A percentile compares a stretch with the other conserved stretches of the same genome.
These are phyloP conservation scores for Pseudotulostoma volvatum DNA, from an alignment of 495 filamentous ascomycete genomes.

Conservation along the genomic window DNA sequence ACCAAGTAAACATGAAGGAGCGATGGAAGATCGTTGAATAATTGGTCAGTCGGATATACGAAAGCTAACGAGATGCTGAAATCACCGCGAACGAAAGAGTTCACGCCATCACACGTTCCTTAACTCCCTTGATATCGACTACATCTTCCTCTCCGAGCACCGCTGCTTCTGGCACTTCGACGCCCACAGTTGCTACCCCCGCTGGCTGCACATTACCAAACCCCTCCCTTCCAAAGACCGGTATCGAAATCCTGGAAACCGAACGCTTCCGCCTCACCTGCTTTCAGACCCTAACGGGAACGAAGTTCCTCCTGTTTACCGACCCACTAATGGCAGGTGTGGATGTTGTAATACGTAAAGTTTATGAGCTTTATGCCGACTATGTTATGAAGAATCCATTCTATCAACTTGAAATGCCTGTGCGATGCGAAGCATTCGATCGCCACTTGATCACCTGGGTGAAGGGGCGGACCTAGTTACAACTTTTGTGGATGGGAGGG, in stretches of 20 bases:
- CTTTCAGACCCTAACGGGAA: conserved; percentile 86
- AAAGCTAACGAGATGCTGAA: too few relatives aligned
- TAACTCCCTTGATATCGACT: conserved; percentile 41
- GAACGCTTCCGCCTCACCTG: conserved; percentile 86
- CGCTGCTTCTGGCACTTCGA: conserved; percentile 12
- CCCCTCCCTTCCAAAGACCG: conserved; percentile 36
- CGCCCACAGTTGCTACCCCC: conserved; percentile 14
- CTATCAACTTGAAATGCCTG: conserved; percentile 93
- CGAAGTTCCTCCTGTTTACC: conserved; percentile 90
- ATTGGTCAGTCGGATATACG: too few relatives aligned
- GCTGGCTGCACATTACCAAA: conserved; percentile 24
- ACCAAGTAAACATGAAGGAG: too few relatives aligned
- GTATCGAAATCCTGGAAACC: conserved; percentile 81
- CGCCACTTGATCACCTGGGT: conserved; percentile 47
- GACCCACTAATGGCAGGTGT: conserved; percentile 81
- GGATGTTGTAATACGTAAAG: conserved; percentile 58
- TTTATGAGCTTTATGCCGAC: conserved; percentile 92
- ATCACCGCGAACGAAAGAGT: too few relatives aligned
- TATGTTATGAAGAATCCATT: conserved; percentile 99
- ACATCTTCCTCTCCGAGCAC: conserved; percentile 12
- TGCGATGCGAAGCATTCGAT: conserved; percentile 89
- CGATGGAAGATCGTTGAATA: too few relatives aligned
- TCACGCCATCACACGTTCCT: conserved; percentile 77
- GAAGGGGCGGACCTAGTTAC: conserved; percentile 20
- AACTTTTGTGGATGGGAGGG: too few relatives aligned